Base-by-base conservation (phyloP, 2,329 filamentous ascomycete species). In the Ceratocystis colombiana region DNA sequence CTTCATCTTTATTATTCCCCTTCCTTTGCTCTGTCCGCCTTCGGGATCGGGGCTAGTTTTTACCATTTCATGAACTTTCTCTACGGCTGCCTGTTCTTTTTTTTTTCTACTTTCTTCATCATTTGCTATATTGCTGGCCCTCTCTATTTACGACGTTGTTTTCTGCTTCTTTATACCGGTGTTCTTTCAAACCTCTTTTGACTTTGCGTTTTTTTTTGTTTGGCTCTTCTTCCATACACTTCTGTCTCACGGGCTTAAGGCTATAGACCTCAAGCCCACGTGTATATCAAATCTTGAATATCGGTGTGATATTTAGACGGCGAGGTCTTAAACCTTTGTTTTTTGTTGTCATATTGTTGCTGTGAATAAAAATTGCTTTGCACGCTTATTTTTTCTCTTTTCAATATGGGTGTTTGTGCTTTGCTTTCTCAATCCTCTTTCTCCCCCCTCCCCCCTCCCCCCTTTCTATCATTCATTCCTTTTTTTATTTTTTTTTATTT, bases 131-230 rank as follows among this genome's bases (percentile, higher is more conserved):
- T 7, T 48, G 15, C 61, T 20, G 12, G 44, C 20, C 53, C 45
- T 62, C 22, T 63, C 30, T 15, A 57, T 28, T 37, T 45, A 46
- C 20, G 22, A 20, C 46, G 20, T 66, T 45, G 25, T 61, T 46
- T 45, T 61, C 20, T 46, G n/a, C 33, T 66, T 61, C 59, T 57
- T 30, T 57, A 57, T 57, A 57, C 53, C 53, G 28, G 53, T 57
- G 28, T 57, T 57, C 25, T 12, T 57, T 33, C 28, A 10, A 30
- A 30, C 4, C 28, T 33, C 15, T 30, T 30, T 17, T 57, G n/a
- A 17, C 25, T 33, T 15, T n/a, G 25, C 17, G 28, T 53, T 62
- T 17, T 45, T 44, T 44, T 37, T 28, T 48, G 30, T 28, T 33
- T 48, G 7, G 17, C 44, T 48, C 2, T 30, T 33, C 8, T 48